Evolutionary conservation across 2,329 filamentous ascomycete genomes (phyloP).

Genomic region (Didymella sp.): DNA sequence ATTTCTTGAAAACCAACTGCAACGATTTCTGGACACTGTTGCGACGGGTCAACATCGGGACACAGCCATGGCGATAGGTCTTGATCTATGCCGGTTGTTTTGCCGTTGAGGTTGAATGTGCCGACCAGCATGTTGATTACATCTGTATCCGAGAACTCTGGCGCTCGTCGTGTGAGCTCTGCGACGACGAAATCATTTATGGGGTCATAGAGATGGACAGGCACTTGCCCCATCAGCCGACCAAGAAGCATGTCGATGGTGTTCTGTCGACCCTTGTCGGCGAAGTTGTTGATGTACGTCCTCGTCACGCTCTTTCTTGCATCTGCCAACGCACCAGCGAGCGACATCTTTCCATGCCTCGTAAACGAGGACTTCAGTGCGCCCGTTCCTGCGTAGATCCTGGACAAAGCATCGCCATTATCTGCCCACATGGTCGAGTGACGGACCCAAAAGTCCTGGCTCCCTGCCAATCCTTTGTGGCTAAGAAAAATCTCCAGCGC

Average conservation of each 20-base stretch:
- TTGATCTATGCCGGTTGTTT: slow-evolving; percentile 75
- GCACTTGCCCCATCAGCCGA: slow-evolving; percentile 78
- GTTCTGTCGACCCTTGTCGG: slow-evolving; percentile 89
- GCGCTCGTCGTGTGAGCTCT: slow-evolving; percentile 71
- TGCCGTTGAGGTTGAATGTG: slow-evolving; percentile 94
- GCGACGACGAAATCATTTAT: slow-evolving; percentile 87
- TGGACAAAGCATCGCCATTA: slow-evolving; percentile 91
- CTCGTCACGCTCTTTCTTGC: slow-evolving; percentile 92
- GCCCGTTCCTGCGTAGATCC: slow-evolving; percentile 95
- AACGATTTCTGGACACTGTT: slow-evolving; percentile 79
- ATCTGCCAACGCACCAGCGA: slow-evolving; percentile 93
- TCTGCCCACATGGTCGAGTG: slow-evolving; percentile 97
- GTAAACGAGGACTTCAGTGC: slow-evolving; percentile 96
- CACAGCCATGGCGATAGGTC: slow-evolving; percentile 89
- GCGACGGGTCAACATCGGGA: slow-evolving; percentile 64
- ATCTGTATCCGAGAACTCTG: slow-evolving; percentile 77
- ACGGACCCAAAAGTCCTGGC: slow-evolving; percentile 85
- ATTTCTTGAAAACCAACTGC: slow-evolving; percentile 97
- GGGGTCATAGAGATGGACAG: slow-evolving; percentile 89
- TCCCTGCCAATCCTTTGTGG: slow-evolving; percentile 72
- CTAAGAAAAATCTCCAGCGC: slow-evolving; percentile 83
- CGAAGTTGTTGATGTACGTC: slow-evolving; percentile 97
- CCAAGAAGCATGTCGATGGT: slow-evolving; percentile 94
- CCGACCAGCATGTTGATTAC: slow-evolving; percentile 82
- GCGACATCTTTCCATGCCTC: slow-evolving; percentile 90